Evolutionary conservation across 2,329 filamentous ascomycete genomes (phyloP).

Genomic region (Dothistroma pini): DNA sequence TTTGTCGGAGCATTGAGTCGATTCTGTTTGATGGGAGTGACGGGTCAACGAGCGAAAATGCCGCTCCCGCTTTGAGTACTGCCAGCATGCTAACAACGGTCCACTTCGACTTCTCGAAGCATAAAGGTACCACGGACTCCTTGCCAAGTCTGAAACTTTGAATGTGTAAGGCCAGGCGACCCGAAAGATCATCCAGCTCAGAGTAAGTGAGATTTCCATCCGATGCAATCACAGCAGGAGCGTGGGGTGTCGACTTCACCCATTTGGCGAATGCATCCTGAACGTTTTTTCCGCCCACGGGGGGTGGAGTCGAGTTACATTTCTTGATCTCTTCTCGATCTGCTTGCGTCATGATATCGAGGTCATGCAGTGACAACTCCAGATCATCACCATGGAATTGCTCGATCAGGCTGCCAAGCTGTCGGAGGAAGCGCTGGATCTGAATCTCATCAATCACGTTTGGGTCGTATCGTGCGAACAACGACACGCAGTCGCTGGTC

Average conservation of each 20-base stretch:
- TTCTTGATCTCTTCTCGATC: constrained; percentile 5
- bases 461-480: constrained; percentile 2
- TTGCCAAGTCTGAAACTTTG: too few species aligned
- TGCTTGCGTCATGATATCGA: constrained; percentile 5
- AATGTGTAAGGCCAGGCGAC: too few species aligned
- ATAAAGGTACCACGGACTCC: too few species aligned
- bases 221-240: constrained; percentile 10
- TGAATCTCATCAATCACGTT: constrained; percentile 3
- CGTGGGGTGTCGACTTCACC: background rate
- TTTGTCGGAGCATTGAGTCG: constrained; percentile 6
- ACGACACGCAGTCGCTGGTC: constrained; percentile 1
- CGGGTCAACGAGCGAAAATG: too few species aligned
- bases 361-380: background rate
- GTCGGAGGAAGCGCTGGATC: constrained; percentile 4
- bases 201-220: too few species aligned
- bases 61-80: too few species aligned
- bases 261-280: constrained; percentile 2
- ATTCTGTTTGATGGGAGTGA: constrained; percentile 18
- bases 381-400: background rate
- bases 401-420: constrained; percentile 6
- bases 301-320: constrained; percentile 3
- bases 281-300: background rate
- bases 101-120: too few species aligned
- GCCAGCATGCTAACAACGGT: too few species aligned
- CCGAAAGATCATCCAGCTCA: too few species aligned